Conservation (phyloP, 1,139 yeast species). For the Yamadazyma spencermartinsiae region DNA sequence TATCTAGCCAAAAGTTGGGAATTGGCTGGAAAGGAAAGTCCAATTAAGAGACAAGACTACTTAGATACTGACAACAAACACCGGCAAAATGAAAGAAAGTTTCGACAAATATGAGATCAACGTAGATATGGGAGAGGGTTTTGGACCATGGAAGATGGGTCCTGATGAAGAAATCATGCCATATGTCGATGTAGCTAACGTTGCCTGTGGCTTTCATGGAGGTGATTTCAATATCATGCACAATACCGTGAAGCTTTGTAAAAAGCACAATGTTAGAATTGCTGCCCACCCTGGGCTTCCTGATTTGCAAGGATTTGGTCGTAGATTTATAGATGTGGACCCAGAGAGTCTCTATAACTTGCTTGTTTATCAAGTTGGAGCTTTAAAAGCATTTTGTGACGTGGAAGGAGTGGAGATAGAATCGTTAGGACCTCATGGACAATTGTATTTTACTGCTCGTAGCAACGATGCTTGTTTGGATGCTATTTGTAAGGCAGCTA, state of each 20-base stretch:
- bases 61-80: too few relatives aligned
- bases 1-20: too few relatives aligned
- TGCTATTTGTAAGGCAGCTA: conserved; percentile 30
- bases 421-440: conserved; percentile 35
- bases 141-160: conserved; percentile 32
- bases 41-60: too few relatives aligned
- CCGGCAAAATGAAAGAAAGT: conserved; percentile 1
- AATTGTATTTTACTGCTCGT: conserved; percentile 29
- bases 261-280: conserved; percentile 26
- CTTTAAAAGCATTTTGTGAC: conserved; percentile 30
- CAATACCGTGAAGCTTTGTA: conserved; percentile 27
- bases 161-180: conserved; percentile 38
- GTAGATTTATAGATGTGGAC: conserved; percentile 28
- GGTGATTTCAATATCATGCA: conserved; percentile 33
- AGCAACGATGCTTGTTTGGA: conserved; percentile 29
- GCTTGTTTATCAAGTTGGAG: conserved; percentile 35
- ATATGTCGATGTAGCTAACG: conserved; percentile 30
- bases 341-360: conserved; percentile 31
- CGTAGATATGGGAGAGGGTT: conserved; percentile 37
- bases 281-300: conserved; percentile 38
- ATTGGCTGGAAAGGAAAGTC: too few relatives aligned
- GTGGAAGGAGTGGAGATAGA: conserved; percentile 29
- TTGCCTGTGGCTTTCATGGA: conserved; percentile 38
- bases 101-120: conserved; percentile 22
- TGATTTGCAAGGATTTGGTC: conserved; percentile 32